Conservation (phyloP, 768 basidiomycete species). For the Fibroporia radiculosa region DNA sequence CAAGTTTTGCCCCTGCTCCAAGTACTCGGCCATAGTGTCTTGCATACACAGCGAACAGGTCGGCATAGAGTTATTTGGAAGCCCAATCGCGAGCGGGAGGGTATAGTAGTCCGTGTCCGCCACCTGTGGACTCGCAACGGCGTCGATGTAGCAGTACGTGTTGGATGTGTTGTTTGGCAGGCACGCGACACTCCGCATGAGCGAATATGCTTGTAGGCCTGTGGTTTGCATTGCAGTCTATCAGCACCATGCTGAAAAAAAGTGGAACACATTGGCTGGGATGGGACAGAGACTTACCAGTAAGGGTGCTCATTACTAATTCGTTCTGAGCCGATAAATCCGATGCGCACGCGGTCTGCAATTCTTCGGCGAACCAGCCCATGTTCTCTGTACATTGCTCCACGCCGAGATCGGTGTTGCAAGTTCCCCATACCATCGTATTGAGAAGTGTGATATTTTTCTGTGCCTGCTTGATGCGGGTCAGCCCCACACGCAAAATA, state of each 20-base stretch:
- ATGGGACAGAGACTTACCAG: not conserved
- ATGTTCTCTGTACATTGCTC: constrained; percentile 61
- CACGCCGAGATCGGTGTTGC: constrained; percentile 46
- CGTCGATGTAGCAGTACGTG: constrained; percentile 58
- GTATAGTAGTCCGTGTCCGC: constrained; percentile 69
- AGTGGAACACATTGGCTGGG: not conserved
- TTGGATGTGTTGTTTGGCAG: constrained; percentile 46
- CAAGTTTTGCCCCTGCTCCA: constrained; percentile 27
- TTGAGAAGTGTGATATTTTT: constrained; percentile 56
- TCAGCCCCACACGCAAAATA: not conserved
- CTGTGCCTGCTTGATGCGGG: constrained; percentile 45
- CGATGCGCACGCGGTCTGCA: constrained; percentile 42
- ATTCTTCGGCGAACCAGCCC: constrained; percentile 45
- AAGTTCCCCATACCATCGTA: constrained; percentile 69
- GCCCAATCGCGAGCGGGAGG: constrained; percentile 49
- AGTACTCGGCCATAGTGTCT: constrained; percentile 49
- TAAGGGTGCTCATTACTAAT: constrained; percentile 17
- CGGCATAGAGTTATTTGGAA: constrained; percentile 42
- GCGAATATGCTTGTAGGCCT: constrained; percentile 56
- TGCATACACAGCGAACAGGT: constrained; percentile 62
- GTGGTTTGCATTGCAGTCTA: not conserved
- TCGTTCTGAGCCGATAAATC: constrained; percentile 49
- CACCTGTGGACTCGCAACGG: constrained; percentile 46
- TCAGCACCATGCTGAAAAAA: not conserved
- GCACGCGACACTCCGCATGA: constrained; percentile 61